phyloP scores from a whole-genome alignment of 1,284 basidiomycete species.

The Afroboletus lepidellus region DNA sequence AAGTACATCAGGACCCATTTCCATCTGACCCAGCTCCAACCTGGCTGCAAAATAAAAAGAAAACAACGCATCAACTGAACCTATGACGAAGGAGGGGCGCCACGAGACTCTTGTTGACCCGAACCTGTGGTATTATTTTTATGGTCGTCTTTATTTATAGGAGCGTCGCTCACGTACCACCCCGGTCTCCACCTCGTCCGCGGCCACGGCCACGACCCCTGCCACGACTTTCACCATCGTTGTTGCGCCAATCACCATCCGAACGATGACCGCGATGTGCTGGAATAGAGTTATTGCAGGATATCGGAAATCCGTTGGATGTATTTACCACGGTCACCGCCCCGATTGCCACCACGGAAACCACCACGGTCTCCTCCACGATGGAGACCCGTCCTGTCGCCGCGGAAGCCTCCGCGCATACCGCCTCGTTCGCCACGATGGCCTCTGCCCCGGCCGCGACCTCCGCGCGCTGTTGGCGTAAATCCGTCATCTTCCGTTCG shows the following conservation, averaged over 20 bases:
- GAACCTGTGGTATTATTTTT: slow-evolving; percentile 13
- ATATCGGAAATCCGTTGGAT: background rate
- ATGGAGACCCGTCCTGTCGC: slow-evolving; percentile 37
- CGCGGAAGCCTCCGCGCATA: slow-evolving; percentile 38
- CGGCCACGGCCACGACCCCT: slow-evolving; percentile 46
- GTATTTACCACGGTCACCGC: slow-evolving; percentile 40
- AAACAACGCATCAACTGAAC: background rate
- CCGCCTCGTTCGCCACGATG: slow-evolving; percentile 38
- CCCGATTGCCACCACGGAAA: slow-evolving; percentile 39
- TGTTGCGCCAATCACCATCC: slow-evolving; percentile 40
- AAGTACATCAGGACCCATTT: slow-evolving; percentile 4
- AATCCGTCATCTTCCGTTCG: slow-evolving; percentile 63
- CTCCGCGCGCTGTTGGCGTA: slow-evolving; percentile 42
- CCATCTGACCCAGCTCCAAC: background rate
- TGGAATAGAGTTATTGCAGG: slow-evolving; percentile 15
- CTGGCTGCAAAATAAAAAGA: slow-evolving; percentile 1
- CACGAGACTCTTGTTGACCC: slow-evolving; percentile 24
- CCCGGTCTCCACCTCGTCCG: slow-evolving; percentile 37
- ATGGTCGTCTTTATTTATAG: background rate
- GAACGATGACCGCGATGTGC: slow-evolving; percentile 36
- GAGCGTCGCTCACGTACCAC: slow-evolving; percentile 21
- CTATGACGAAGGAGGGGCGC: slow-evolving; percentile 20
- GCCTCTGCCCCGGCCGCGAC: slow-evolving; percentile 45
- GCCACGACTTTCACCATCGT: slow-evolving; percentile 38
- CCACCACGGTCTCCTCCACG: slow-evolving; percentile 40